Base-by-base conservation (phyloP, 257 asterid species). In the Solanum chmielewskii region DNA sequence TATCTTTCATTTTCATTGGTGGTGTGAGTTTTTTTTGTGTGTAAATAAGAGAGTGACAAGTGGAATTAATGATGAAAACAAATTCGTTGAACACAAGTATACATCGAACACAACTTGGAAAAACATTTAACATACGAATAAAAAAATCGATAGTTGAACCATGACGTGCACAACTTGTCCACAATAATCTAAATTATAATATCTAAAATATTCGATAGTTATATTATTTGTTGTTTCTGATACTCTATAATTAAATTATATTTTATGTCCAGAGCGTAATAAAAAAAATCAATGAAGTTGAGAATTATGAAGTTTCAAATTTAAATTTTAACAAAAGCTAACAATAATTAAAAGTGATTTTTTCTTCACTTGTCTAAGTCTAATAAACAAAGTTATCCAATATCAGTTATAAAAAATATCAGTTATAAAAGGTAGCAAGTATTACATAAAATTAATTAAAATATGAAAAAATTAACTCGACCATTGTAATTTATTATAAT, bases 221-320 rank as follows among this genome's bases (percentile, higher is more conserved):
- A 74, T 37, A 74, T 74, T 37, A 37, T 20, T 20, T 74, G 18
- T 37, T 37, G 8, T 73, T 64, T 70, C 2, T 69, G 3, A 7
- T 69, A 29, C 5, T 18, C 10, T 20, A 5, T 37, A 37, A 37
- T 37, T 37, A 37, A 37, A 6, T 5, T 37, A 1, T 37, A 37
- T 37, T 35, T 5, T 37, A 37, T 37, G 1, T 5, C 0, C 12
- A 2, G 12, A 9, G 12, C 4, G 45, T 37, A 6, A 37, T 37
- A 6, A 1, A 6, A 37, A 37, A 37, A 0, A 37, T 5, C 6
- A 9, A 2, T 16, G 0, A 16, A 52, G 0, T 6, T 21, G 6
- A 60, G 2, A 21, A 60, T 8, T 2, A 60, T 60, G 0, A 60
- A 11, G 0, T 60, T 9, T 23, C 2, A 21, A 1, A 2, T 60